Evolutionary conservation across 495 filamentous ascomycete genomes (phyloP).

Genomic region (Corynascus novoguineensis): DNA sequence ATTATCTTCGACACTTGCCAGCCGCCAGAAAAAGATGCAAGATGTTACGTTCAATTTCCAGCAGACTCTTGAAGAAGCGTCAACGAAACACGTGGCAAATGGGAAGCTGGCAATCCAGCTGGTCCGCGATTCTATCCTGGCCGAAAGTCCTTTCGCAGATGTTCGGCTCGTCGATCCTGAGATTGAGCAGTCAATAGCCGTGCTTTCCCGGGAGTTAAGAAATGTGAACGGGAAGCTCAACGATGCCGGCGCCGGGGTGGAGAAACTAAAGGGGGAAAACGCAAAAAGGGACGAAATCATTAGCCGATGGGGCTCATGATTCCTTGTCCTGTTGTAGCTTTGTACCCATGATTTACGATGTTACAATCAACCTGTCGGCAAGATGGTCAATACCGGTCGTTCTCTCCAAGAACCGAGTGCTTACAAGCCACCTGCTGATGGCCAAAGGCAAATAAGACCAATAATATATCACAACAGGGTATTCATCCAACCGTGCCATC

Average conservation of each 20-base stretch:
- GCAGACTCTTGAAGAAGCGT: conserved; percentile 32
- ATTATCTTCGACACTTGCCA: conserved; percentile 24
- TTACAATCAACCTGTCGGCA: no score
- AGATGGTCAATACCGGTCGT: no score
- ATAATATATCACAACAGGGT: no score
- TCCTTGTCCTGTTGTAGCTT: neutral
- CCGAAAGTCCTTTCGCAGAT: conserved; percentile 36
- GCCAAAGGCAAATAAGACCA: no score
- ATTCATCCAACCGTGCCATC: neutral
- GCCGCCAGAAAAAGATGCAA: conserved; percentile 30
- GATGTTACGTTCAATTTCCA: conserved; percentile 37
- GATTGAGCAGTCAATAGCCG: conserved; percentile 32
- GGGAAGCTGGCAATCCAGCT: conserved; percentile 36
- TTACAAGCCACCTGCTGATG: no score
- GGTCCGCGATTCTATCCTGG: conserved; percentile 39
- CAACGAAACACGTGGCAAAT: conserved; percentile 36
- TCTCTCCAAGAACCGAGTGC: neutral
- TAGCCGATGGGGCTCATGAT: conserved; percentile 33
- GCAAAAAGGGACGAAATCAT: conserved; percentile 38
- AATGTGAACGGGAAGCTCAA: conserved; percentile 27
- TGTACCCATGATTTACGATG: neutral
- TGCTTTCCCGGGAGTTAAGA: conserved; percentile 35
- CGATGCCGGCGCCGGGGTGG: conserved; percentile 23
- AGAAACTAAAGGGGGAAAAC: conserved; percentile 27
- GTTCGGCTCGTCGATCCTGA: conserved; percentile 40